Base-by-base conservation (phyloP, 2,329 filamentous ascomycete genomes). In the Penicillium sp. region DNA sequence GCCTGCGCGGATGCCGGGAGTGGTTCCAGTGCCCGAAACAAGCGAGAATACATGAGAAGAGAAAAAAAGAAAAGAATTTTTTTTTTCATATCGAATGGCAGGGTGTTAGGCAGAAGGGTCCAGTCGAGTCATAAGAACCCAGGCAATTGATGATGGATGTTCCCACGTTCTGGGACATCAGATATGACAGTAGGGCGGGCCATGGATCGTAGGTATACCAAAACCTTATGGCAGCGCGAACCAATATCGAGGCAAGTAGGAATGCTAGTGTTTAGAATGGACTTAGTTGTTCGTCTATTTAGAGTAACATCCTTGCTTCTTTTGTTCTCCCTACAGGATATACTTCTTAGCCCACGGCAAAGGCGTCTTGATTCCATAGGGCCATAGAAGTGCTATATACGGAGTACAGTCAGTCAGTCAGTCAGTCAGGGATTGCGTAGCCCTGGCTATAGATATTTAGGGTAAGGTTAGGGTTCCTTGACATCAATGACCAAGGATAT, bases 101-200 rank as follows among this genome's bases (percentile, higher is more conserved):
- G 35, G 8, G 5, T 38, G 4, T 10, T 42, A 26, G 30, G 51
- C 37, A 13, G 35, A 54, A 24, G 19, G 12, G 22, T 24, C 35
- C 7, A 3, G 40, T 54, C 12, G 51, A 54, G 35, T 28, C 22
- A 40, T 54, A 9, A 19, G 17, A 33, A 49, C 47, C 47, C 3
- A 13, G 8, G 19, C 28, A 5, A 26, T 45, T 17, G 30, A 33
- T 8, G 1, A 33, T 33, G 4, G 30, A 4, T 33, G 30, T 12
- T 12, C 30, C 30, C 28, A 17, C 12, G 49, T 35, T 35, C 49
- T 51, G 28, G 49, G 28, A 28, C 28, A 35, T 51, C 30, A 51
- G 49, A 35, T 19, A 51, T 24, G 49, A 51, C 30, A 22, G 49
- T 35, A 51, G 30, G 47, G 30, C 49, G 30, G 35, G 9, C 49